Conservation (phyloP, 2,329 filamentous ascomycete genomes). For the Paraphaeosphaeria sporulosa region DNA sequence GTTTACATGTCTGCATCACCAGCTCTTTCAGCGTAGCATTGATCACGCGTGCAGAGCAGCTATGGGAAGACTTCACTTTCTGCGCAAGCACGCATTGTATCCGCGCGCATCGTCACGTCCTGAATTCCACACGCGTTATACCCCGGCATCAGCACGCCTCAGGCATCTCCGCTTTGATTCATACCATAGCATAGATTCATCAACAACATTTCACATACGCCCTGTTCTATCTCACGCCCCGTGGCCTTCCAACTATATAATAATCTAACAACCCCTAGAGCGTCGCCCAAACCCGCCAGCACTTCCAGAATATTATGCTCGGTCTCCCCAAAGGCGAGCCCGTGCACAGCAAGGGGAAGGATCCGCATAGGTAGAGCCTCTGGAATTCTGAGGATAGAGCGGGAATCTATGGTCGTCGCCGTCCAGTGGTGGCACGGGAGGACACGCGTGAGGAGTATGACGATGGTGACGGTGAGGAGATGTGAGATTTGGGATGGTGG, state of each 20-base stretch:
- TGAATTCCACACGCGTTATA: neutral
- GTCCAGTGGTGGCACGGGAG: too few relatives aligned
- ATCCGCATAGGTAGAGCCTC: neutral
- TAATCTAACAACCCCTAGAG: constrained; percentile 25
- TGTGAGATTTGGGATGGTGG: too few relatives aligned
- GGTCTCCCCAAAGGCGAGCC: constrained; percentile 26
- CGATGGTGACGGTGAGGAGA: too few relatives aligned
- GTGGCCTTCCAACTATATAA: neutral
- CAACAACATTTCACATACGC: neutral
- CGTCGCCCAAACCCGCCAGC: constrained; percentile 37
- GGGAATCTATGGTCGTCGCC: too few relatives aligned
- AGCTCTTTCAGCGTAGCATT: too few relatives aligned
- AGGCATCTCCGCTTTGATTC: neutral
- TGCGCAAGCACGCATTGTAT: neutral
- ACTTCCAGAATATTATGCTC: constrained; percentile 41
- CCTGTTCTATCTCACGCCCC: neutral
- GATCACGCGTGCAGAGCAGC: too few relatives aligned
- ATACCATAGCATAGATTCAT: neutral
- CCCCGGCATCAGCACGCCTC: neutral
- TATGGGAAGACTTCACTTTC: too few relatives aligned
- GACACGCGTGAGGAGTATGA: too few relatives aligned
- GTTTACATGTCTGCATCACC: neutral
- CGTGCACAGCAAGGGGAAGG: constrained; percentile 21
- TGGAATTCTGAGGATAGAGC: too few relatives aligned
- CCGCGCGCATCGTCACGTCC: neutral